phyloP scores from a whole-genome alignment of 495 filamentous ascomycete genomes.

The Penicillium antarcticum region DNA sequence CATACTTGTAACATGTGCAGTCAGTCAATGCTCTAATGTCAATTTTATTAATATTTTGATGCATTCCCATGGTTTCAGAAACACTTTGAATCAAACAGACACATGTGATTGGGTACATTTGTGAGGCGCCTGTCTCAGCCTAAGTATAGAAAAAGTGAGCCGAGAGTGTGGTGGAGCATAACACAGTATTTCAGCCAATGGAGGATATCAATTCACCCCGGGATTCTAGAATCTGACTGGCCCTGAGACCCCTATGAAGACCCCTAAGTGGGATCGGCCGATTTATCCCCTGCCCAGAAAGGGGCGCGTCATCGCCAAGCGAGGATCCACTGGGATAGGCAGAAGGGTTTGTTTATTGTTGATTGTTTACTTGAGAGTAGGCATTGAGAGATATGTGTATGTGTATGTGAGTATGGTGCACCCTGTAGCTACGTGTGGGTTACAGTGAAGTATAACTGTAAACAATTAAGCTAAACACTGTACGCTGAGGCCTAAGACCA shows the following conservation, averaged over 20 bases:
- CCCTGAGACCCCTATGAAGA: background rate
- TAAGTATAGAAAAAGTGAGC: too few relatives aligned
- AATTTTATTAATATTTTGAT: too few relatives aligned
- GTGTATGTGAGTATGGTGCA: too few relatives aligned
- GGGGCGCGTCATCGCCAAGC: slow-evolving; percentile 14
- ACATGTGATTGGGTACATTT: background rate
- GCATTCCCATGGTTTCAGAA: too few relatives aligned
- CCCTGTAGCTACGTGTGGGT: too few relatives aligned
- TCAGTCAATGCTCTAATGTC: too few relatives aligned
- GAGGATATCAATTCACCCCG: background rate
- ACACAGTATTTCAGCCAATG: background rate
- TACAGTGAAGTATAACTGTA: too few relatives aligned
- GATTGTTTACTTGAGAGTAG: too few relatives aligned
- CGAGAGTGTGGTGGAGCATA: background rate
- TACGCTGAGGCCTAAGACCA: too few relatives aligned
- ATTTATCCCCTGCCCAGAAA: slow-evolving; percentile 3
- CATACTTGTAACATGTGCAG: background rate
- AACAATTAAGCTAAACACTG: too few relatives aligned
- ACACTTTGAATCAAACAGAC: background rate
- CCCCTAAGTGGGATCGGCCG: slow-evolving; percentile 4
- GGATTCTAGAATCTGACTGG: slow-evolving; percentile 1
- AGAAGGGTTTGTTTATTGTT: background rate
- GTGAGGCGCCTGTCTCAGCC: too few relatives aligned
- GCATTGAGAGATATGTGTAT: too few relatives aligned
- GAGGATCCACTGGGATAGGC: background rate